Percentiles rank a stretch among this genome's conserved stretches.
Conservation (phyloP, 768 basidiomycete species). For the Suillus subalutaceus region DNA sequence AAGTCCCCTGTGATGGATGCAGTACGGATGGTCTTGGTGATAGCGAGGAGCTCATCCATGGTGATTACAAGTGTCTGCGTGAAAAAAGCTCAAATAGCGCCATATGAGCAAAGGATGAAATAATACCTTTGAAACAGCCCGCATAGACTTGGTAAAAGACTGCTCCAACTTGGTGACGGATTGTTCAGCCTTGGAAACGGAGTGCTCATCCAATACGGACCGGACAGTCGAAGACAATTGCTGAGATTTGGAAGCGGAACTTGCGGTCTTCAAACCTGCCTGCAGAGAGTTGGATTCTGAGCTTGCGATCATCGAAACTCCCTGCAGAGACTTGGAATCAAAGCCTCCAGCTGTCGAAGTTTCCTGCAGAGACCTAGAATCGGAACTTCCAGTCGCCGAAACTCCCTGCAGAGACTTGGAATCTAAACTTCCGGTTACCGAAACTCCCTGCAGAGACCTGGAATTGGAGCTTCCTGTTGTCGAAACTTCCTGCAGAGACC, state of each 20-base stretch:
- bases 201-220: neutral
- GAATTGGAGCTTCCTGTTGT: rapidly evolving
- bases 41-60: neutral
- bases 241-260: neutral
- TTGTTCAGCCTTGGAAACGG: neutral
- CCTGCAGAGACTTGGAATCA: neutral
- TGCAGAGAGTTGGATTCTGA: too few relatives aligned
- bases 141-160: neutral
- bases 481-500: neutral
- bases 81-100: neutral
- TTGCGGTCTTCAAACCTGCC: neutral
- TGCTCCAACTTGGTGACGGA: too few relatives aligned
- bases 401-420: neutral
- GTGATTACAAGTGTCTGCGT: neutral
- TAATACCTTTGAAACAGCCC: neutral
- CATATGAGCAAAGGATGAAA: neutral
- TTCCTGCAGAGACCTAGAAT: neutral
- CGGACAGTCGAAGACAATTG: neutral
- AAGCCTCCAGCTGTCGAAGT: too few relatives aligned
- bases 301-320: neutral
- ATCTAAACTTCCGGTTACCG: neutral
- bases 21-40: neutral
- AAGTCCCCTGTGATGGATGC: neutral
- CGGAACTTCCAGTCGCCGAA: neutral
- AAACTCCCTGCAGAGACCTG: neutral